phyloP scores from a whole-genome alignment of 257 asterid species.

The Anisodus tanguticus region DNA sequence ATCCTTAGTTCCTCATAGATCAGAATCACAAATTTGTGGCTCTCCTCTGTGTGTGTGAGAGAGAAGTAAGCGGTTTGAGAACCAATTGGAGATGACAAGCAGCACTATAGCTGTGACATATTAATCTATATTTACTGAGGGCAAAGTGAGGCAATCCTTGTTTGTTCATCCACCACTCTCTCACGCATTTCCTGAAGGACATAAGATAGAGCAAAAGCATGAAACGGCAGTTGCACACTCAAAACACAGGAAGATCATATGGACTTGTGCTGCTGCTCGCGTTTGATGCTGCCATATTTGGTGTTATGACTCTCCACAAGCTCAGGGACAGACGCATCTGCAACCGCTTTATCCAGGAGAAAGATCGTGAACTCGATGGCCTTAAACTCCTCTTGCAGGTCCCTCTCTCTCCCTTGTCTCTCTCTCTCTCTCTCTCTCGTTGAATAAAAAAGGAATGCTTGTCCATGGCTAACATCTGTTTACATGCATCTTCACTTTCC shows the following conservation, averaged over 20 bases:
- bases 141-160: conserved; percentile 32
- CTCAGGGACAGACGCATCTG: conserved; percentile 55
- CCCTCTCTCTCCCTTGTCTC: not conserved
- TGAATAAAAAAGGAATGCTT: not conserved
- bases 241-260: conserved; percentile 44
- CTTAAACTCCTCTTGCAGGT: conserved; percentile 75
- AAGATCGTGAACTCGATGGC: conserved; percentile 51
- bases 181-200: not conserved
- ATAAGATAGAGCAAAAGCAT: not conserved
- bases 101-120: not conserved
- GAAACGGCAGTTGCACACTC: conserved; percentile 36
- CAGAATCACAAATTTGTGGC: not conserved
- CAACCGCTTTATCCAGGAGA: conserved; percentile 52
- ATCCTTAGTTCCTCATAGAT: not conserved
- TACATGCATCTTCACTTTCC: not conserved
- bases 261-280: conserved; percentile 50
- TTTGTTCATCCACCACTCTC: not conserved
- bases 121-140: conserved; percentile 32
- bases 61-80: conserved; percentile 31
- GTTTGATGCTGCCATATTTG: conserved; percentile 58
- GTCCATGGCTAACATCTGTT: not conserved
- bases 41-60: conserved; percentile 12
- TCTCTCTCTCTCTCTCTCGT: too few species aligned
- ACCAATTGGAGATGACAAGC: conserved; percentile 37
- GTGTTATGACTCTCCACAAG: conserved; percentile 59